Evolutionary conservation across 129 eudicot species (phyloP).

Genomic region (Flaveria bidentis): DNA sequence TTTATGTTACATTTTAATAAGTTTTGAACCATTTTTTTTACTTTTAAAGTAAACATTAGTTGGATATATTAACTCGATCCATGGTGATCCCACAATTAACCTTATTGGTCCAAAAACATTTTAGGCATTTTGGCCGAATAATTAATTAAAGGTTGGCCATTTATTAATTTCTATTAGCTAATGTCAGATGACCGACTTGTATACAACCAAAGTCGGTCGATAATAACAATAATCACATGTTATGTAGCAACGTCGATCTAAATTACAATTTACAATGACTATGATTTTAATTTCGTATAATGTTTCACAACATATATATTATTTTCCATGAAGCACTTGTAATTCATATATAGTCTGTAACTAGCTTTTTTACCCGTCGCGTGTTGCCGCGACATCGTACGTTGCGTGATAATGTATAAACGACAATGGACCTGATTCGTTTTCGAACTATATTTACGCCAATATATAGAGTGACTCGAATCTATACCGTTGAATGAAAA

Average conservation of each 20-base stretch:
- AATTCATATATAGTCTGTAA: not conserved
- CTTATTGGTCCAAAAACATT: not conserved
- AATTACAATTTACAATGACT: not conserved
- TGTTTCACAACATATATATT: not conserved
- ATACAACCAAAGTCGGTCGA: constrained; percentile 1
- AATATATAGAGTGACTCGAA: too few species aligned
- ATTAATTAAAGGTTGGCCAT: not conserved
- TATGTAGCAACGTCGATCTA: constrained; percentile 3
- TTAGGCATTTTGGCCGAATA: constrained; percentile 8
- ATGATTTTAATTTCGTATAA: not conserved
- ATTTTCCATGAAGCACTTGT: not conserved
- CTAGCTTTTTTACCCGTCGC: too few species aligned
- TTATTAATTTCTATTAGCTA: not conserved
- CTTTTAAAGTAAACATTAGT: too few species aligned
- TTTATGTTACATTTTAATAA: too few species aligned
- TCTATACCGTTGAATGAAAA: too few species aligned
- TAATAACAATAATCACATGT: not conserved
- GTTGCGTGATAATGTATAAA: too few species aligned
- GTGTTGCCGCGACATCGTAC: too few species aligned
- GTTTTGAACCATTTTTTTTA: too few species aligned
- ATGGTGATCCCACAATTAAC: not conserved
- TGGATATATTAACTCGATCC: too few species aligned
- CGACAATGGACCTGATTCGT: too few species aligned
- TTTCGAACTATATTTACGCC: too few species aligned
- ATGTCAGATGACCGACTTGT: constrained; percentile 7